These are phyloP conservation scores for Geotrichum macrosporum DNA, from an alignment of 1,139 yeast genomes.

Conservation along the genomic window DNA sequence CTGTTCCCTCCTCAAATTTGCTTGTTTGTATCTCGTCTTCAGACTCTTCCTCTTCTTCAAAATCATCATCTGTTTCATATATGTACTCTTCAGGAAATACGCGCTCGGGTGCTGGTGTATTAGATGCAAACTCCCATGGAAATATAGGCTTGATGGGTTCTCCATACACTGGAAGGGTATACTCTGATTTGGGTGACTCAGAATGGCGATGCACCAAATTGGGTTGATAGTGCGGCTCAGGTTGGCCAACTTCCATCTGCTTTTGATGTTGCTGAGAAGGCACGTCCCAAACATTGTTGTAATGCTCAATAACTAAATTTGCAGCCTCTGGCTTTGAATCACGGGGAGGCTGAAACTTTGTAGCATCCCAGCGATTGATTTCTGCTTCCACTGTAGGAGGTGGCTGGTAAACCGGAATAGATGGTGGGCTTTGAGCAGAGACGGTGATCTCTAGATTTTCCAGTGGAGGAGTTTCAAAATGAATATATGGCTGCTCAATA, in stretches of 20 bases:
- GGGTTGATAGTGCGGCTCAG: conserved; percentile 13
- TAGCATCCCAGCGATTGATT: conserved; percentile 43
- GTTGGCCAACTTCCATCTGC: not conserved
- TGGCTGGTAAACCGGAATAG: conserved; percentile 22
- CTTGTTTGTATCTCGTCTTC: too few relatives aligned
- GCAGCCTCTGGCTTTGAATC: conserved; percentile 42
- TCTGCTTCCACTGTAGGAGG: conserved; percentile 32
- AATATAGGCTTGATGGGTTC: conserved; percentile 20
- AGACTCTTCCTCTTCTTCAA: conserved; percentile 10
- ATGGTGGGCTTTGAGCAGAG: conserved; percentile 13
- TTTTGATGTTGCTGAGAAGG: conserved; percentile 16
- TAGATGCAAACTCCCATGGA: conserved; percentile 20
- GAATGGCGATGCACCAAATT: not conserved
- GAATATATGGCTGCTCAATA: not conserved
- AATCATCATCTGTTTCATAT: conserved; percentile 6
- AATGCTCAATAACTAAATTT: conserved; percentile 28
- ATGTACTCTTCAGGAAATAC: conserved; percentile 25
- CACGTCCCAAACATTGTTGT: conserved; percentile 34
- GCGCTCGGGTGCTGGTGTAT: conserved; percentile 19
- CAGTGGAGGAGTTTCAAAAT: not conserved
- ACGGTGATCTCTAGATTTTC: too few relatives aligned
- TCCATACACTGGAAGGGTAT: conserved; percentile 7
- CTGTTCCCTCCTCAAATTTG: too few relatives aligned
- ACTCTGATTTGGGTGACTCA: not conserved
- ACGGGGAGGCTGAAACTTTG: conserved; percentile 42